phyloP scores from a whole-genome alignment of 352 stramenopile species.

The Phytopythium oedochilum region DNA sequence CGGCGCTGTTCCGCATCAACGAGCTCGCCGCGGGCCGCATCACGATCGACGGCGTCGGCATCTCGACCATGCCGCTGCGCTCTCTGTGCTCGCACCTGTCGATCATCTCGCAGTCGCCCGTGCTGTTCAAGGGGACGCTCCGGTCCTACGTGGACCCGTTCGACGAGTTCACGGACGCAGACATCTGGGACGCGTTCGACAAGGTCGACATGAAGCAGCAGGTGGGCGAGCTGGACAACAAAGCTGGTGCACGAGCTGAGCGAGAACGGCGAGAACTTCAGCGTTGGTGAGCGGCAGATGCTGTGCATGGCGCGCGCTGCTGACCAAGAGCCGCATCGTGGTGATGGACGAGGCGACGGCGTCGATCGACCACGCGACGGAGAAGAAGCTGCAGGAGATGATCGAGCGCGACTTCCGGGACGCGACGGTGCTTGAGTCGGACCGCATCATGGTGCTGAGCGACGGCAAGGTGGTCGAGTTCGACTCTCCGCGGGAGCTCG shows the following conservation, averaged over 20 bases:
- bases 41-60: slow-evolving; percentile 33
- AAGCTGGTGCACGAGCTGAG: slow-evolving; percentile 1
- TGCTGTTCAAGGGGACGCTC: slow-evolving; percentile 88
- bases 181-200: slow-evolving; percentile 51
- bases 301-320: slow-evolving; percentile 89
- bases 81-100: slow-evolving; percentile 25
- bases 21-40: slow-evolving; percentile 50
- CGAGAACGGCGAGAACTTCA: slow-evolving; percentile 49
- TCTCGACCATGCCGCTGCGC: slow-evolving; percentile 19
- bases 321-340: slow-evolving; percentile 85
- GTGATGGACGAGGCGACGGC: slow-evolving; percentile 94
- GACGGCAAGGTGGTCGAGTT: slow-evolving; percentile 82
- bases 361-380: slow-evolving; percentile 49
- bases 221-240: slow-evolving; percentile 3
- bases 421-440: slow-evolving; percentile 87
- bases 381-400: slow-evolving; percentile 50
- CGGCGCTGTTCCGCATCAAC: slow-evolving; percentile 85
- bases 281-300: slow-evolving; percentile 88
- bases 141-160: slow-evolving; percentile 89
- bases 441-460: slow-evolving; percentile 86
- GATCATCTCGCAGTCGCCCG: slow-evolving; percentile 72
- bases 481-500: slow-evolving; percentile 46
- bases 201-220: slow-evolving; percentile 53
- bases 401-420: slow-evolving; percentile 84
- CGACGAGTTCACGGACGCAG: slow-evolving; percentile 50